Evolutionary conservation across 2,329 filamentous ascomycete species (phyloP).

Genomic region (Mollisia scopiformis): DNA sequence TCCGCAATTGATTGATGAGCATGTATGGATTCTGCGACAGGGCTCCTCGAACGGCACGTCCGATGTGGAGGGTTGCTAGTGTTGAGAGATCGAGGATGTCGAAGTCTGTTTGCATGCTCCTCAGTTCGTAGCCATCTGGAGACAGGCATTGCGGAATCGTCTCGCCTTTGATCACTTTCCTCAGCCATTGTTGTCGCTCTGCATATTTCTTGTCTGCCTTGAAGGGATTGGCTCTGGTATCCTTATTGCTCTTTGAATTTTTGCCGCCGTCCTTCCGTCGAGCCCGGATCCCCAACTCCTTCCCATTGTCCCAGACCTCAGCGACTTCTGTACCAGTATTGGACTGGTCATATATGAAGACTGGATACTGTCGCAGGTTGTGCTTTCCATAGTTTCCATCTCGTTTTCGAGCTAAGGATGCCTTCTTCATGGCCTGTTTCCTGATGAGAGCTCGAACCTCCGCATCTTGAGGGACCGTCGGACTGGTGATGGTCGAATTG

Average conservation of each 20-base stretch:
- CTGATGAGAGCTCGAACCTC: constrained; percentile 36
- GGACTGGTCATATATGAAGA: constrained; percentile 25
- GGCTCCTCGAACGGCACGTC: constrained; percentile 28
- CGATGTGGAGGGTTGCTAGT: constrained; percentile 32
- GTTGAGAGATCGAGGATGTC: constrained; percentile 33
- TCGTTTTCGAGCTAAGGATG: constrained; percentile 36
- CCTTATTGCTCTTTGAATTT: background rate
- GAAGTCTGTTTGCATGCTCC: constrained; percentile 29
- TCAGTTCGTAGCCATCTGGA: constrained; percentile 31
- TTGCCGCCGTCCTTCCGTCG: background rate
- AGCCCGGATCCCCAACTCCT: background rate
- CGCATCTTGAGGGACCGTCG: constrained; percentile 26
- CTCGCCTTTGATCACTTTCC: background rate
- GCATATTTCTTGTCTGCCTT: background rate
- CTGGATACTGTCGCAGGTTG: constrained; percentile 36
- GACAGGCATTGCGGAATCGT: constrained; percentile 18
- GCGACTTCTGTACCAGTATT: background rate
- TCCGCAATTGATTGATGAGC: constrained; percentile 28
- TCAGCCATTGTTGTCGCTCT: constrained; percentile 5
- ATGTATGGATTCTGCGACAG: constrained; percentile 27
- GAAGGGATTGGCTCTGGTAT: background rate
- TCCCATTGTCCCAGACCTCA: constrained; percentile 1
- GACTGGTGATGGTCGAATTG: constrained; percentile 30
- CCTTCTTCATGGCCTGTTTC: constrained; percentile 44
- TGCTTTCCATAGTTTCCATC: constrained; percentile 37